Conservation (phyloP, 2,329 filamentous ascomycete species). For the Hymenotorrendiella dingleyae region DNA sequence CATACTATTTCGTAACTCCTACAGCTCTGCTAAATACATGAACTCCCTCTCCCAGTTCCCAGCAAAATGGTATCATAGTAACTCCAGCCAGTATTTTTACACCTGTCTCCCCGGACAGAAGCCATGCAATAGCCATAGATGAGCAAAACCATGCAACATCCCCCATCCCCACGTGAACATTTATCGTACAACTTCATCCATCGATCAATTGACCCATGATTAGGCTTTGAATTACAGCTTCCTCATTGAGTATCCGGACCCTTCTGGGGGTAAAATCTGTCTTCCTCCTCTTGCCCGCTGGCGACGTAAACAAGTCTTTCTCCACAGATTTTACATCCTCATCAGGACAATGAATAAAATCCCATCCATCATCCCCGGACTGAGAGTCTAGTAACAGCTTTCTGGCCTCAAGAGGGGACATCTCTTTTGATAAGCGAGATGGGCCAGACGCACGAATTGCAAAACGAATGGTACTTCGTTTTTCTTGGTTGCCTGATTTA, state of each 20-base stretch:
- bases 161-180: too few relatives aligned
- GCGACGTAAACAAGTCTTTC: conserved; percentile 27
- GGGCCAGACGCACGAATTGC: conserved; percentile 75
- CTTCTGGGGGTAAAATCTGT: conserved; percentile 39
- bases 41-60: too few relatives aligned
- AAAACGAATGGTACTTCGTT: conserved; percentile 71
- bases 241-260: conserved; percentile 69
- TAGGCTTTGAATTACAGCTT: conserved; percentile 86
- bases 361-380: conserved; percentile 45
- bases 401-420: conserved; percentile 60
- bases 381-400: conserved; percentile 48
- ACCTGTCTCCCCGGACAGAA: too few relatives aligned
- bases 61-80: too few relatives aligned
- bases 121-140: too few relatives aligned
- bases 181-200: too few relatives aligned
- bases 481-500: conserved; percentile 54
- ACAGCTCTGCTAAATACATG: too few relatives aligned
- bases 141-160: too few relatives aligned
- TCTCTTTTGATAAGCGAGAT: conserved; percentile 55
- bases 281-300: conserved; percentile 38
- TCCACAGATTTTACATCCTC: conserved; percentile 45
- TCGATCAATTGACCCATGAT: conserved; percentile 72
- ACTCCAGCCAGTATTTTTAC: too few relatives aligned
- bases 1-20: too few relatives aligned
- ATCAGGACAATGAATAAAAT: conserved; percentile 79